Evolutionary conservation across 371 early-diverging fungal species (phyloP).

Genomic region (Thermomucor indicae-seudaticae): DNA sequence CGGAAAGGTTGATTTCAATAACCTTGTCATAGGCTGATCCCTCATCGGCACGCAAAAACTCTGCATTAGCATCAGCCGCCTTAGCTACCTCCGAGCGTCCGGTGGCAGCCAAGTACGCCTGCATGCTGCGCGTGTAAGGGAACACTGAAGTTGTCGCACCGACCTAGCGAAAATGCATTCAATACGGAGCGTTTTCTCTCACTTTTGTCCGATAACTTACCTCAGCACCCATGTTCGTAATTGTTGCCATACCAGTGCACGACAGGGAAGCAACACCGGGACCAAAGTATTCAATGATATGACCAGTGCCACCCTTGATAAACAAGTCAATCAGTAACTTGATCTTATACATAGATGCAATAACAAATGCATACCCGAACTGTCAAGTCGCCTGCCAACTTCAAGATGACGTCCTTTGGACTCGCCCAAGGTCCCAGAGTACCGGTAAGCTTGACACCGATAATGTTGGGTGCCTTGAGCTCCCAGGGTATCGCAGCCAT

Average conservation of each 20-base stretch:
- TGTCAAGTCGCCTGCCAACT: conserved; percentile 84
- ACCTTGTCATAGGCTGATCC: conserved; percentile 77
- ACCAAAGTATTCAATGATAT: conserved; percentile 92
- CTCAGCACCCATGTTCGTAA: conserved; percentile 96
- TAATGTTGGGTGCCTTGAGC: conserved; percentile 87
- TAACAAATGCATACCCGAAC: conserved; percentile 68
- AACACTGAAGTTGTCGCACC: conserved; percentile 94
- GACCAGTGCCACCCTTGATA: conserved; percentile 81
- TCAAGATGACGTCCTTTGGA: conserved; percentile 88
- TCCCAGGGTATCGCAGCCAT: conserved; percentile 96
- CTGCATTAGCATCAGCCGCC: conserved; percentile 58
- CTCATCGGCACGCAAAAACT: conserved; percentile 51
- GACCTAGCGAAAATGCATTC: conserved; percentile 33
- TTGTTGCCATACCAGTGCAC: conserved; percentile 94
- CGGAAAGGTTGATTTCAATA: conserved; percentile 85
- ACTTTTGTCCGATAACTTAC: conserved; percentile 9
- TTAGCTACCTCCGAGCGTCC: conserved; percentile 67
- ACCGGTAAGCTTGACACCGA: conserved; percentile 93
- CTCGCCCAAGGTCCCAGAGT: conserved; percentile 86
- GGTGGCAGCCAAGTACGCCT: conserved; percentile 76
- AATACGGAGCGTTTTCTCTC: neutral
- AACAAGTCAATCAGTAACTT: neutral
- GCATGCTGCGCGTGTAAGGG: conserved; percentile 80
- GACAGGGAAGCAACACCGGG: conserved; percentile 80
- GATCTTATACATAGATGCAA: no score